Conservation (phyloP, 306 rosid genomes). For the Betula pendula region DNA sequence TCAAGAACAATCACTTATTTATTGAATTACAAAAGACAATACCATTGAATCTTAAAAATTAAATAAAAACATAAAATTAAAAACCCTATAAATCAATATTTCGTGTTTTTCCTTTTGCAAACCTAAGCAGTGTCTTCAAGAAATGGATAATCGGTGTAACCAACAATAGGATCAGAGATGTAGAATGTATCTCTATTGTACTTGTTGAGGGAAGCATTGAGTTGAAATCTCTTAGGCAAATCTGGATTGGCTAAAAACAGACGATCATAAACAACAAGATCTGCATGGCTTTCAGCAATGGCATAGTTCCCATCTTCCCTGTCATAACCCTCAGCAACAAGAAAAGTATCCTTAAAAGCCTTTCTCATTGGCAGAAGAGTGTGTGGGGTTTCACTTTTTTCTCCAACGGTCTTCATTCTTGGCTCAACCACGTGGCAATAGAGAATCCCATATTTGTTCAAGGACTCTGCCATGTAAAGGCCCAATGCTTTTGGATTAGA, state of each 20-base stretch:
- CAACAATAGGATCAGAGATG: constrained; percentile 27
- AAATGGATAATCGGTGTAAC: constrained; percentile 46
- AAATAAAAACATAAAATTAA: too few relatives aligned
- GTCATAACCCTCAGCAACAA: constrained; percentile 26
- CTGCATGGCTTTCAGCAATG: constrained; percentile 10
- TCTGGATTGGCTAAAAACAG: constrained; percentile 41
- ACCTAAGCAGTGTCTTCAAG: constrained; percentile 1
- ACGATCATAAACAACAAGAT: constrained; percentile 36
- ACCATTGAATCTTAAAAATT: too few relatives aligned
- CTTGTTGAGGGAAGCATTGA: constrained; percentile 34
- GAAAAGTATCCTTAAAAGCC: constrained; percentile 35
- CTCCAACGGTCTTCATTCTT: constrained; percentile 19
- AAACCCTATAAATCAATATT: too few relatives aligned
- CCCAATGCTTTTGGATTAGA: constrained; percentile 37
- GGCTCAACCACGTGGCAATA: constrained; percentile 44
- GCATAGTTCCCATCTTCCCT: constrained; percentile 33
- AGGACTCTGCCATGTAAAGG: constrained; percentile 23
- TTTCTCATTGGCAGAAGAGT: constrained; percentile 33
- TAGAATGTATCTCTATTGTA: constrained; percentile 32
- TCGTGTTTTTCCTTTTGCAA: neutral
- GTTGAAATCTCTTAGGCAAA: constrained; percentile 38
- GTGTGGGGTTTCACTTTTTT: neutral
- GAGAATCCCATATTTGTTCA: constrained; percentile 34
- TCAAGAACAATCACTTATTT: too few relatives aligned
- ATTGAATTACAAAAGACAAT: too few relatives aligned